Percentiles rank a stretch among this genome's conserved stretches.
Conservation (phyloP, 176 grass and related monocot genomes). For the Leersia perrieri region DNA sequence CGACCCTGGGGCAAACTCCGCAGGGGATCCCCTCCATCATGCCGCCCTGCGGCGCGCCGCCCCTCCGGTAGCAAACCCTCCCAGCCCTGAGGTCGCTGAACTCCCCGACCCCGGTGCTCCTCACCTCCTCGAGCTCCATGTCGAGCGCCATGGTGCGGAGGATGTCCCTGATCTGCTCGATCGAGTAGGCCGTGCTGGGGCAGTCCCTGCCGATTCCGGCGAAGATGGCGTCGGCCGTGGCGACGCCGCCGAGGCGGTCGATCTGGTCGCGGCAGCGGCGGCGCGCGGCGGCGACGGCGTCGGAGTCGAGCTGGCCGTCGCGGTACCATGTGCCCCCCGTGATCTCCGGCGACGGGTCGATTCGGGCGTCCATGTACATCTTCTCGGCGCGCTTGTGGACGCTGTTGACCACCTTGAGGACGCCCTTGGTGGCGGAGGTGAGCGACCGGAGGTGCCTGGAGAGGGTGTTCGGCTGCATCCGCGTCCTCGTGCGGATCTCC, state of each 20-base stretch:
- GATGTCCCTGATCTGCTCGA: slow-evolving; percentile 56
- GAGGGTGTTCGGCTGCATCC: background rate
- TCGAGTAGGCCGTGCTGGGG: background rate
- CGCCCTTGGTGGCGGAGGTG: background rate
- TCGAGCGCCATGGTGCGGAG: slow-evolving; percentile 56
- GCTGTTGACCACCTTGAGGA: slow-evolving; percentile 53
- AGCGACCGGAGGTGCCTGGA: slow-evolving; percentile 20
- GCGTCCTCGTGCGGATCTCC: slow-evolving; percentile 10
- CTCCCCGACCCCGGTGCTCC: slow-evolving; percentile 52
- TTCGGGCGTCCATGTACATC: slow-evolving; percentile 59
- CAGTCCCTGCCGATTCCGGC: slow-evolving; percentile 29
- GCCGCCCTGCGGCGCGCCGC: slow-evolving; percentile 13
- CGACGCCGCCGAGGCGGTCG: slow-evolving; percentile 39
- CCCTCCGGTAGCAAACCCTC: slow-evolving; percentile 45
- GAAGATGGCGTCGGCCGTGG: slow-evolving; percentile 38
- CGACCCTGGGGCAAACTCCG: slow-evolving; percentile 64
- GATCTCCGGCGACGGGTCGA: slow-evolving; percentile 54
- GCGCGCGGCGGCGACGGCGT: slow-evolving; percentile 43
- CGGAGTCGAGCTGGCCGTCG: slow-evolving; percentile 48
- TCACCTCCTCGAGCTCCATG: slow-evolving; percentile 61
- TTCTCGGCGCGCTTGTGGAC: slow-evolving; percentile 50
- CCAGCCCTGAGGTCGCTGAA: slow-evolving; percentile 38
- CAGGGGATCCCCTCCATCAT: slow-evolving; percentile 57
- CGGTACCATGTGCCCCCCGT: slow-evolving; percentile 65
- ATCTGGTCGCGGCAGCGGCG: slow-evolving; percentile 50